Evolutionary conservation across 495 filamentous ascomycete species (phyloP), one percentile per base, ranked within the genome.

Genomic region (Xanthoparmelia taractica): DNA sequence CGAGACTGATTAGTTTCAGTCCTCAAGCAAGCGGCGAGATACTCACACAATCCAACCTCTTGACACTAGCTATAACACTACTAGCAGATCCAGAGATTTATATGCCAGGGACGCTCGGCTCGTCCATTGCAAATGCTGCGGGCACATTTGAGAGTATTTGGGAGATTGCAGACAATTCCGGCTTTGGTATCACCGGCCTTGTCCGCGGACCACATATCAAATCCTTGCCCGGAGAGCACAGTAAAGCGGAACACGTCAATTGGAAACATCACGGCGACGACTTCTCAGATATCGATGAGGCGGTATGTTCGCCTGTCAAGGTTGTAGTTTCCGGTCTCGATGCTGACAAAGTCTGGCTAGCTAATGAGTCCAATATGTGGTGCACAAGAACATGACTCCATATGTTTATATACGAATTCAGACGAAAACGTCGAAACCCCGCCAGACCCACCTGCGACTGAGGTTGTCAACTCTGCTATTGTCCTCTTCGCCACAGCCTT

Each of bases 61-160:
- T 99, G 33, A 94, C 92, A n/a, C 77, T 96, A 17, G 92, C 94
- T 10, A 86, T 96, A 25, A 88, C 91, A 0, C 87, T 91, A 4
- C 96, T 99, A 74, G 90, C 94, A 11, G 92, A 97, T 69, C 91
- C 95, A 0, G 93, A 97, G 63, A 89, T 87, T 64, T 89, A 89
- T 65, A 86, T 87, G 11, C 84, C 91, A 6, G 91, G 85, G 66
- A 92, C 91, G 23, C 73, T 97, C 31, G 96, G 94, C 70, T 88
- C 90, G 25, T 91, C 92, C 1, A 97, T 99, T 68, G 93, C 92
- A 6, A 93, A 84, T 64, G 88, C 93, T n/a, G 87, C 90, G 5
- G 90, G 88, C 0, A 88, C 84, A 36, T 96, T 97, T 69, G 94
- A 99, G 64, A 89, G 81, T 4, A 81, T 99, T 27, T 99, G 94